Base-by-base conservation (phyloP, 1,284 basidiomycete species). In the Chalciporus sp. region DNA sequence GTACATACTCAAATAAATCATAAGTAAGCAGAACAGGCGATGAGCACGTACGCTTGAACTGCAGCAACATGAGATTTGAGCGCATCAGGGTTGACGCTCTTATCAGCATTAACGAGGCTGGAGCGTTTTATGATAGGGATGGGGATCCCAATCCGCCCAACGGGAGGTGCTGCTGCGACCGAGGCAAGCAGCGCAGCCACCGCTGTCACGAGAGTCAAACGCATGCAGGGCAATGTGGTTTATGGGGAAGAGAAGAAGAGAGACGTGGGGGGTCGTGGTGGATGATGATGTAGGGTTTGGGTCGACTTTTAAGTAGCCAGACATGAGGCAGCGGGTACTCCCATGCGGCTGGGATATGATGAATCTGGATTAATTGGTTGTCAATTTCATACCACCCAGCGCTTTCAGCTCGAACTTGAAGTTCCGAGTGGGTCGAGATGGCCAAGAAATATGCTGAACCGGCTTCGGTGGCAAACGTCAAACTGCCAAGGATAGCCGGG, bases 101-200 rank as follows among this genome's bases (percentile, higher is more conserved):
- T 46, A 39, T 66, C 61, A 1, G 37, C 14, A 10, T 56, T 54
- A 5, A 42, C 4, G 7, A 60, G 39, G 1, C 0, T 4, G 2
- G 58, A 61, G 19, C 55, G 58, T 39, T 62, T 66, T 16, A 39
- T 23, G 46, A 66, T 42, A 4, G 58, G 49, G 31, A 66, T 51
- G 2, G 51, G 33, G 0, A 7, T 23, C 3, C 55, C 53, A 11
- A n/a, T 16, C 3, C 39, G 27, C 16, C 31, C n/a, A 10, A 11
- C 6, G 3, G 40, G 53, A 16, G 63, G 61, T 19, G 45, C 42
- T 1, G 61, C 61, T 10, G 55, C 49, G 7, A 45, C 52, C 26
- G 57, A 42, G 28, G 56, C 42, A 19, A 55, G 59, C n/a, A 66
- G 19, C 3, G 44, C 47, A 50, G 52, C 42, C 1, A 60, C 31